phyloP scores from a whole-genome alignment of 2,329 filamentous ascomycete species.

The Hymenoscyphus salicellus region DNA sequence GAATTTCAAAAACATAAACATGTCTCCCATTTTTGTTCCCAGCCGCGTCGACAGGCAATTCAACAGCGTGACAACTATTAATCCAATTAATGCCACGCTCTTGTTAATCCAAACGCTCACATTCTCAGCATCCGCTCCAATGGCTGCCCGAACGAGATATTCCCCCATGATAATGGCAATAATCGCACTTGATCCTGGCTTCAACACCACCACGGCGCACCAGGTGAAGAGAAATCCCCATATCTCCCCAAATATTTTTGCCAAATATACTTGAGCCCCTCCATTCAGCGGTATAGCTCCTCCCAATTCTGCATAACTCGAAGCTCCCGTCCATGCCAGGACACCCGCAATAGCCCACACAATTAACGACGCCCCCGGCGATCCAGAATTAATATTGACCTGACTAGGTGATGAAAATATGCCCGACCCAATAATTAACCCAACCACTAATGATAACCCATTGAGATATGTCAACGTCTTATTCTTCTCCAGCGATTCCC shows the following conservation, averaged over 20 bases:
- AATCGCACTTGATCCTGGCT: constrained; percentile 90
- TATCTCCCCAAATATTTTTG: constrained; percentile 94
- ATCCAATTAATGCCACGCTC: constrained; percentile 72
- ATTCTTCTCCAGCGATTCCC: constrained; percentile 84
- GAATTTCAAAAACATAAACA: constrained; percentile 98
- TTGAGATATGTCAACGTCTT: constrained; percentile 96
- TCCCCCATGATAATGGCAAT: constrained; percentile 98
- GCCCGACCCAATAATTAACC: constrained; percentile 90
- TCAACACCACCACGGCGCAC: constrained; percentile 90
- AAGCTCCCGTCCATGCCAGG: constrained; percentile 91
- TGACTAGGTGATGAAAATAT: constrained; percentile 95
- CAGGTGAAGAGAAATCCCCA: constrained; percentile 93
- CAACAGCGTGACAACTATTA: constrained; percentile 73
- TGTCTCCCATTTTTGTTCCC: constrained; percentile 80
- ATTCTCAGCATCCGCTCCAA: constrained; percentile 80
- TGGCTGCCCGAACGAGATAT: constrained; percentile 83
- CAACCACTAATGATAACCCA: constrained; percentile 84
- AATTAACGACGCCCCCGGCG: constrained; percentile 83
- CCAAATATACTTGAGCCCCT: constrained; percentile 87
- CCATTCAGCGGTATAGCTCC: constrained; percentile 95
- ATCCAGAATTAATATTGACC: constrained; percentile 87
- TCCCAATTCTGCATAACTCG: constrained; percentile 92
- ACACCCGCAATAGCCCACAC: constrained; percentile 90
- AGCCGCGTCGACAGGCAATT: constrained; percentile 90
- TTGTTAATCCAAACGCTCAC: constrained; percentile 89